These are phyloP conservation scores for Solidago caesia DNA, from an alignment of 129 eudicot genomes.

Conservation along the genomic window DNA sequence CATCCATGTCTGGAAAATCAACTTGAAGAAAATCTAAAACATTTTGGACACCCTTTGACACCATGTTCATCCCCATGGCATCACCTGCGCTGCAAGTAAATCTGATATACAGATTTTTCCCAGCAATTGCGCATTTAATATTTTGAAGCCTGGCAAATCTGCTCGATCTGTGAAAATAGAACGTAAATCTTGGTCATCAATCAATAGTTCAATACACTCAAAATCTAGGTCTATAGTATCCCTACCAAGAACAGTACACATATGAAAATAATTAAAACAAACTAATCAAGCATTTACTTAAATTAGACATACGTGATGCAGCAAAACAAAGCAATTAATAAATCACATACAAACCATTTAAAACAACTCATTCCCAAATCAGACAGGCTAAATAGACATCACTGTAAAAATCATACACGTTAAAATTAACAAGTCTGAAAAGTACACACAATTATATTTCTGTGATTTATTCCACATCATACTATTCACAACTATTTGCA, in stretches of 20 bases:
- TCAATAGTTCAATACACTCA: constrained; percentile 11
- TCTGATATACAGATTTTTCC: constrained; percentile 63
- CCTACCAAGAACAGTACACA: background rate
- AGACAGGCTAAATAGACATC: no score
- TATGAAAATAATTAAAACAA: background rate
- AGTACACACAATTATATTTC: no score
- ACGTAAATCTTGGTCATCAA: background rate
- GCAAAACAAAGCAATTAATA: background rate
- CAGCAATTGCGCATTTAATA: constrained; percentile 61
- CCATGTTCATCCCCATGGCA: constrained; percentile 94
- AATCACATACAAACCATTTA: constrained; percentile 3
- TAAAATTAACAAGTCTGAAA: no score
- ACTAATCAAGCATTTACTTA: background rate
- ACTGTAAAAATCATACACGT: no score
- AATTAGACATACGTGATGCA: constrained; percentile 3
- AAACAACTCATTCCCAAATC: background rate
- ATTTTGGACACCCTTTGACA: constrained; percentile 75
- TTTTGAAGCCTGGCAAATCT: constrained; percentile 69
- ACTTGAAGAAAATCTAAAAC: constrained; percentile 61
- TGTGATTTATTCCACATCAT: no score
- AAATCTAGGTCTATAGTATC: background rate
- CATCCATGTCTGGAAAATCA: constrained; percentile 76
- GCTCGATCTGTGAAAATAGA: constrained; percentile 50
- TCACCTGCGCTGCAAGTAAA: constrained; percentile 75
- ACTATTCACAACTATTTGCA: no score